Conservation (phyloP, 2,329 filamentous ascomycete species). For the Neonectria hederae region DNA sequence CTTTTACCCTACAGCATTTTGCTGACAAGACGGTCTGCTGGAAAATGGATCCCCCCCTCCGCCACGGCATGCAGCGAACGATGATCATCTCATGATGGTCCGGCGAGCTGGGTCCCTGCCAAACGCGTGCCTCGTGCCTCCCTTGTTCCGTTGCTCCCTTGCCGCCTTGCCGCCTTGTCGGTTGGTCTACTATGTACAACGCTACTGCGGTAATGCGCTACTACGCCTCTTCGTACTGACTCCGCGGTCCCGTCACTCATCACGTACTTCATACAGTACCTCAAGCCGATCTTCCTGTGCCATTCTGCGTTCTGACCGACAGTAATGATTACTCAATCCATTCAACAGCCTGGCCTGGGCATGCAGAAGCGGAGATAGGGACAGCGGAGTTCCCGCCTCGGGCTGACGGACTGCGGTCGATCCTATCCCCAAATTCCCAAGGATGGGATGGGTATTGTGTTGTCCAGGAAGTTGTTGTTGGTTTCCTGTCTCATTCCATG, state of each 20-base stretch:
- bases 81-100: slow-evolving; percentile 43
- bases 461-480: background rate
- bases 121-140: slow-evolving; percentile 24
- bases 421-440: background rate
- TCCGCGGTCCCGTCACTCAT: background rate
- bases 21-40: slow-evolving; percentile 12
- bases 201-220: slow-evolving; percentile 1
- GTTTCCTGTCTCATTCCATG: slow-evolving; percentile 1
- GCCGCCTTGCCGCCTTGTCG: slow-evolving; percentile 6
- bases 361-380: slow-evolving; percentile 14
- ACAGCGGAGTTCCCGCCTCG: slow-evolving; percentile 3
- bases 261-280: background rate
- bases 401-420: slow-evolving; percentile 4
- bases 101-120: slow-evolving; percentile 30
- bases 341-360: background rate
- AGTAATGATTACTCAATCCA: slow-evolving; percentile 1
- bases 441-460: background rate
- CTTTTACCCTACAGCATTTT: slow-evolving; percentile 14
- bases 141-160: slow-evolving; percentile 25
- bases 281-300: background rate
- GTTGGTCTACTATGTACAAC: slow-evolving; percentile 10
- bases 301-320: background rate
- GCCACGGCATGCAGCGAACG: slow-evolving; percentile 35
- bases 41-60: slow-evolving; percentile 10
- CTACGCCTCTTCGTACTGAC: background rate